phyloP scores from a whole-genome alignment of 208 protist genomes.

The Trypanosoma boissoni region DNA sequence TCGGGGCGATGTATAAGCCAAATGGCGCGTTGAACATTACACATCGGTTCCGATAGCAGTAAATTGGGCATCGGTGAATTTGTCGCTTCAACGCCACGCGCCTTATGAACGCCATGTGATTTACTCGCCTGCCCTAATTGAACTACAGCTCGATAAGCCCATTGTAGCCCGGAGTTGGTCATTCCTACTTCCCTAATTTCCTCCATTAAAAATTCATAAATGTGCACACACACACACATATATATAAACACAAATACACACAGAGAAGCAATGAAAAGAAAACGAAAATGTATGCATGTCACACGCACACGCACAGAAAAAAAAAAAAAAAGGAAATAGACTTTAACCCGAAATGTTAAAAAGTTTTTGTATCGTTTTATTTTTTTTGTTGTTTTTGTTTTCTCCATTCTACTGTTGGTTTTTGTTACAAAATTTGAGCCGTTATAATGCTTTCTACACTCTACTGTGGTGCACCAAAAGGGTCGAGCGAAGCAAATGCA shows the following conservation, averaged over 20 bases:
- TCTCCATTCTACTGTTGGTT: no score
- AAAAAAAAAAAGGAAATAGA: background rate
- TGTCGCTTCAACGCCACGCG: background rate
- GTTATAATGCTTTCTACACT: no score
- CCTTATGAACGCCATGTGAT: background rate
- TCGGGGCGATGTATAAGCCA: conserved; percentile 65
- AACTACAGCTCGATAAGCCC: conserved; percentile 18
- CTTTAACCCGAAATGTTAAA: conserved; percentile 9
- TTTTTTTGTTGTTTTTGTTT: no score
- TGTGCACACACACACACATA: background rate
- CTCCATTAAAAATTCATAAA: background rate
- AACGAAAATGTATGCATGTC: background rate
- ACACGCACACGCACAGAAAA: background rate
- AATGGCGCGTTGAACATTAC: conserved; percentile 21
- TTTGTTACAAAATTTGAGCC: no score
- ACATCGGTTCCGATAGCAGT: conserved; percentile 11
- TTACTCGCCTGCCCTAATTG: background rate
- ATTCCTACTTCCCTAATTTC: background rate
- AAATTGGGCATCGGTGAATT: conserved; percentile 7
- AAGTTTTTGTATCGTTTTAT: no score
- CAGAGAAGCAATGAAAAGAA: background rate
- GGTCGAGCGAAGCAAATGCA: conserved; percentile 37
- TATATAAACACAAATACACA: conserved; percentile 1
- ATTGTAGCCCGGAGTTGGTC: conserved; percentile 6
- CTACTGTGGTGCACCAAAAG: conserved; percentile 20